A percentile compares a stretch with the other conserved stretches of the same genome.
phyloP scores from a whole-genome alignment of 2,329 filamentous ascomycete species.

The Thielaviopsis euricoi region DNA sequence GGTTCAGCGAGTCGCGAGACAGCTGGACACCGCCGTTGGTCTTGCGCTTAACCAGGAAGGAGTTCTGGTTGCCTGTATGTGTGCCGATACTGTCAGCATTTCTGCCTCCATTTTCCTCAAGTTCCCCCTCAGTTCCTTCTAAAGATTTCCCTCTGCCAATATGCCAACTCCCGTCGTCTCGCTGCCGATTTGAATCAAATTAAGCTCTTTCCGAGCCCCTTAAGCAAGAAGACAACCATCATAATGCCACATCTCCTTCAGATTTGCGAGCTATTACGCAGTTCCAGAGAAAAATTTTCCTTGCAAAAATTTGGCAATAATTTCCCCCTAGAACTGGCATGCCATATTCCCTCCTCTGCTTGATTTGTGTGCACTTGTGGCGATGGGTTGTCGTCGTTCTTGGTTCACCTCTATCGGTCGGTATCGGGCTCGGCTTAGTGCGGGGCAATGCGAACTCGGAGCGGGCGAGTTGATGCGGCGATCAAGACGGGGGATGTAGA shows the following conservation, averaged over 20 bases:
- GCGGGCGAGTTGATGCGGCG: background rate
- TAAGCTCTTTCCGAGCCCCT: background rate
- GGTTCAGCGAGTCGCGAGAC: constrained; percentile 87
- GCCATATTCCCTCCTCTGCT: background rate
- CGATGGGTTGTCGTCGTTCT: background rate
- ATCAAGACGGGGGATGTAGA: background rate
- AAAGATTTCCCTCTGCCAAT: background rate
- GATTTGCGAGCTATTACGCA: background rate
- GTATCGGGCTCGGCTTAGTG: background rate
- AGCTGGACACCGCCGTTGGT: constrained; percentile 66
- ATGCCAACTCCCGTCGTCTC: background rate
- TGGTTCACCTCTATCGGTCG: background rate
- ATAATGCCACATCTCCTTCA: background rate
- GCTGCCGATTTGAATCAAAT: background rate
- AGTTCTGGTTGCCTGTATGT: constrained; percentile 63
- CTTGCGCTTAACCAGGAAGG: constrained; percentile 84
- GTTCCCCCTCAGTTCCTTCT: background rate
- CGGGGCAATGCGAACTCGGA: background rate
- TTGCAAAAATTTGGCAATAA: constrained; percentile 6
- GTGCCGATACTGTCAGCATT: constrained; percentile 5
- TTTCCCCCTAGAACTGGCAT: background rate
- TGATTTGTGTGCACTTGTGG: background rate
- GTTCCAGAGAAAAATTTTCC: background rate
- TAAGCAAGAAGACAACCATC: background rate
- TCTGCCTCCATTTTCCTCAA: background rate